Evolutionary conservation across 352 stramenopile species (phyloP).

Genomic region (Globisporangium sylvaticum): DNA sequence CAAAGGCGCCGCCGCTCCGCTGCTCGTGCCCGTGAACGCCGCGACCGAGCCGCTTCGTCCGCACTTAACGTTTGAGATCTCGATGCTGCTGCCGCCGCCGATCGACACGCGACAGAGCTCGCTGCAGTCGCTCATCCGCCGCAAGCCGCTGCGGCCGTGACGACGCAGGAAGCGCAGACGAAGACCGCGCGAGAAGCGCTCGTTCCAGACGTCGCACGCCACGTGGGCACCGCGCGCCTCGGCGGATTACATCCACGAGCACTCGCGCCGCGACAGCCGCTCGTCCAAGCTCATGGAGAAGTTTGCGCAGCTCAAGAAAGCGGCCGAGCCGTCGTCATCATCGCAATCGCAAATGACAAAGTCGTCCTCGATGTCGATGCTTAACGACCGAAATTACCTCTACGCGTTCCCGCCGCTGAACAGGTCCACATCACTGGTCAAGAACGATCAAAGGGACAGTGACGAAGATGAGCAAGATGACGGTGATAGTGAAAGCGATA

Average conservation of each 20-base stretch:
- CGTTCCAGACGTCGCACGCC: constrained; percentile 32
- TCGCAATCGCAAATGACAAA: neutral
- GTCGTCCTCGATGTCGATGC: neutral
- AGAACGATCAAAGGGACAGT: neutral
- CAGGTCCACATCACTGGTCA: neutral
- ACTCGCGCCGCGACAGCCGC: constrained; percentile 16
- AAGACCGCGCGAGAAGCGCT: constrained; percentile 18
- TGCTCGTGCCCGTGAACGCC: constrained; percentile 21
- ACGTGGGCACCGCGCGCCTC: constrained; percentile 40
- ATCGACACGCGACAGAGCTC: constrained; percentile 46
- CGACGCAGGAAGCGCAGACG: constrained; percentile 21
- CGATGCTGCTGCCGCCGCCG: constrained; percentile 47
- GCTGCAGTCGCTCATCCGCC: constrained; percentile 46
- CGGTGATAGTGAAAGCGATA: constrained; percentile 9
- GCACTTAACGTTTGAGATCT: constrained; percentile 63
- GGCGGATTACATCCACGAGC: constrained; percentile 40
- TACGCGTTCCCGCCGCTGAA: constrained; percentile 8
- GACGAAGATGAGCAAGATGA: constrained; percentile 8
- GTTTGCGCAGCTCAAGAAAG: constrained; percentile 28
- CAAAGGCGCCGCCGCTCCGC: neutral
- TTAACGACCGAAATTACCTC: neutral
- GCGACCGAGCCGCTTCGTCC: constrained; percentile 32
- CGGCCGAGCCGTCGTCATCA: neutral
- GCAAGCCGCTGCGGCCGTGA: constrained; percentile 29
- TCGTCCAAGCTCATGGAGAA: constrained; percentile 32